Percentiles rank a stretch among this genome's conserved stretches.
Evolutionary conservation across 805 yeast species (phyloP).

Genomic region (Maudiozyma pseudohumilis): DNA sequence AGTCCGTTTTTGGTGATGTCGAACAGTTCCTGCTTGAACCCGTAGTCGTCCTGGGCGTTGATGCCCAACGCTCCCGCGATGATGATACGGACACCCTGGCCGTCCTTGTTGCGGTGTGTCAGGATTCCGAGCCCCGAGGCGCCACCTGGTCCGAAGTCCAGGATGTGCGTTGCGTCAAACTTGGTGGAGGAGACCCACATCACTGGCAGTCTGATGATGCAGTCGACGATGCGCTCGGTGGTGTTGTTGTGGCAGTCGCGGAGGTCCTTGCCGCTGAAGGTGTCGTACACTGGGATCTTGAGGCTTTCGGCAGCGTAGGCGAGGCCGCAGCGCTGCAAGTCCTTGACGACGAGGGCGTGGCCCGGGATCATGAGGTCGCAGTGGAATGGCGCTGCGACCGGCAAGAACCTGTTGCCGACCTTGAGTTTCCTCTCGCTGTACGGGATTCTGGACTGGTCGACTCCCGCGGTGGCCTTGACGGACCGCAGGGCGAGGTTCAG

Average conservation of each 20-base stretch:
- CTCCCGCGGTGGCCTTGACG: conserved; percentile 88
- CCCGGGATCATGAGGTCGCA: conserved; percentile 75
- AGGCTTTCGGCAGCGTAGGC: conserved; percentile 47
- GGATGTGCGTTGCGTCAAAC: conserved; percentile 73
- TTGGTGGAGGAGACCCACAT: conserved; percentile 89
- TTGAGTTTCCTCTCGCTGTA: conserved; percentile 87
- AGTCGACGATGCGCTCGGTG: conserved; percentile 60
- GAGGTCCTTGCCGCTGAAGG: conserved; percentile 74
- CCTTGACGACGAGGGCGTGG: conserved; percentile 52
- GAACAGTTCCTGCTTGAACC: conserved; percentile 91
- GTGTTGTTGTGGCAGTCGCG: conserved; percentile 46
- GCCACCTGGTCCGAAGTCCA: conserved; percentile 99
- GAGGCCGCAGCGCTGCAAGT: conserved; percentile 49
- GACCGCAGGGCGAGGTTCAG: conserved; percentile 84
- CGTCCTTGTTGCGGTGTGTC: conserved; percentile 96
- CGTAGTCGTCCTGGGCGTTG: conserved; percentile 71
- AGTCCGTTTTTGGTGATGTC: conserved; percentile 55
- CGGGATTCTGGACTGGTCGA: conserved; percentile 93
- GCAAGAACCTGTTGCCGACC: conserved; percentile 87
- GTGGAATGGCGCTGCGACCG: conserved; percentile 95
- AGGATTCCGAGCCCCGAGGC: conserved; percentile 91
- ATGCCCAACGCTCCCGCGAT: conserved; percentile 85
- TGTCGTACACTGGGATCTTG: conserved; percentile 83
- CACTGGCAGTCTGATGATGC: conserved; percentile 83
- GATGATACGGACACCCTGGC: conserved; percentile 92